Conservation (phyloP, 148 eudicot species). For the Agrostemma githago region DNA sequence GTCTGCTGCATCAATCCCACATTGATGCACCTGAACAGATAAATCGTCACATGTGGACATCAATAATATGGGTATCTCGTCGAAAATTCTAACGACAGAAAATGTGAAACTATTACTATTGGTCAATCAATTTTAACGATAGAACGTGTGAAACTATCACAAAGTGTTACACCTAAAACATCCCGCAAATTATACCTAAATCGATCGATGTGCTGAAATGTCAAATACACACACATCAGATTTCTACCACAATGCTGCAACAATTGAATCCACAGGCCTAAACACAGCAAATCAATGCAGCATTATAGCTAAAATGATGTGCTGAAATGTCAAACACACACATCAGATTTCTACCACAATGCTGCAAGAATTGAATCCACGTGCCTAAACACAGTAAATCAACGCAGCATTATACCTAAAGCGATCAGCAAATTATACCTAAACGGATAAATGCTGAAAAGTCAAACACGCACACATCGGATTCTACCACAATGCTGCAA, state of each 20-base stretch:
- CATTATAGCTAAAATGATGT: background rate
- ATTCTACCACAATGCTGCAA: background rate
- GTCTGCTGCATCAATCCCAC: constrained; percentile 85
- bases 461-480: background rate
- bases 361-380: background rate
- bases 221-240: background rate
- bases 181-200: too few relatives aligned
- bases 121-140: background rate
- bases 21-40: constrained; percentile 63
- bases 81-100: background rate
- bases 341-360: background rate
- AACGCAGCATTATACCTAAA: background rate
- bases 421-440: background rate
- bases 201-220: too few relatives aligned
- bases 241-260: background rate
- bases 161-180: too few relatives aligned
- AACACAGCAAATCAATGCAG: background rate
- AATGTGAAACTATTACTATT: background rate
- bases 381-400: background rate
- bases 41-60: background rate
- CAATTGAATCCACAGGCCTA: background rate
- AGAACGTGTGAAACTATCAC: background rate
- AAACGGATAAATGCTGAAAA: background rate
- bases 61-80: background rate
- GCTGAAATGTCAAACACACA: background rate